Percentiles rank a stretch among this genome's conserved stretches.
Evolutionary conservation across 345 rosid species (phyloP).

Genomic region (Brassica nigra): DNA sequence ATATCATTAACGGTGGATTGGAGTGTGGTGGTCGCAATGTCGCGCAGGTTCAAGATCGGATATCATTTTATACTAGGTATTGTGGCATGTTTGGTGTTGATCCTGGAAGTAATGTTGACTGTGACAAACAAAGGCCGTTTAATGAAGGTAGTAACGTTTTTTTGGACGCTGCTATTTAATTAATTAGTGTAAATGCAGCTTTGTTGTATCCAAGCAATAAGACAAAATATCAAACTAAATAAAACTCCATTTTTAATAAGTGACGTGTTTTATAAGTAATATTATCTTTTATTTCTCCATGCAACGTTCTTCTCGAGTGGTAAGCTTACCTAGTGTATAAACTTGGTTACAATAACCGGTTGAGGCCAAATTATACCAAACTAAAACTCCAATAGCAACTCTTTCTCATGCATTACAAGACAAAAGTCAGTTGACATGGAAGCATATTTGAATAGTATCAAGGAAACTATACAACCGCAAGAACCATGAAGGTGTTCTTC

Average conservation of each 20-base stretch:
- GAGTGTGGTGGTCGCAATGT: not conserved
- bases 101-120: conserved; percentile 50
- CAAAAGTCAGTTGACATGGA: not conserved
- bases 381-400: not conserved
- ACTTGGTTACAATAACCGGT: not conserved
- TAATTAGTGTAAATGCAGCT: conserved; percentile 10
- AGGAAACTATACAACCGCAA: not conserved
- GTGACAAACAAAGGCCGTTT: conserved; percentile 54
- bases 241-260: not conserved
- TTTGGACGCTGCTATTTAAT: conserved; percentile 28
- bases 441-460: no score
- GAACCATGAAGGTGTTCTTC: not conserved
- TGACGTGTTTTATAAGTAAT: no score
- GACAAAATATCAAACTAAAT: not conserved
- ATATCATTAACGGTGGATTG: not conserved
- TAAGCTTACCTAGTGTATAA: not conserved
- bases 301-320: conserved; percentile 1
- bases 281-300: no score
- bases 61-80: conserved; percentile 67
- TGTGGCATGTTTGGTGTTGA: conserved; percentile 36
- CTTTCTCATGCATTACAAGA: not conserved
- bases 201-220: conserved; percentile 13
- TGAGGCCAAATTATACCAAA: not conserved
- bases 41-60: conserved; percentile 48
- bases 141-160: not conserved